These are phyloP conservation scores for Amoebophrya sp. DNA, from an alignment of 169 alveolate genomes.

Conservation along the genomic window DNA sequence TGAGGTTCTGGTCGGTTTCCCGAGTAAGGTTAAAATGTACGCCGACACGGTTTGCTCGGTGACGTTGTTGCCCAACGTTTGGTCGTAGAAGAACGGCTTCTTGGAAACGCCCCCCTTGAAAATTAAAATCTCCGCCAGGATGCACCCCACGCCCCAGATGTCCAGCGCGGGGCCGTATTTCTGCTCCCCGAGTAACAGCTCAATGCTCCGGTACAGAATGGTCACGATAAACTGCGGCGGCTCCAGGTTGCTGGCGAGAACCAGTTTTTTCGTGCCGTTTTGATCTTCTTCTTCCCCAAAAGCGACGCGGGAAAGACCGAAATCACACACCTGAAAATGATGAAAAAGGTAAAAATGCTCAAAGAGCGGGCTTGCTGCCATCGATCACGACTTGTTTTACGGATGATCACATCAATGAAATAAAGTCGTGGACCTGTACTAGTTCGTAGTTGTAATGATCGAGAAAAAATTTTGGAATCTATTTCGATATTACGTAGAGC, in stretches of 20 bases:
- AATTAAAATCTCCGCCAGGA: background rate
- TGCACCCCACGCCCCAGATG: conserved; percentile 1
- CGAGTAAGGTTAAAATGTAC: background rate
- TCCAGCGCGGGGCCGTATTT: background rate
- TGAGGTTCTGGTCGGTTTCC: background rate
- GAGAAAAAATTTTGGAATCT: too few species aligned
- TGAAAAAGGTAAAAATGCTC: background rate
- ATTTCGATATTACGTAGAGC: too few species aligned
- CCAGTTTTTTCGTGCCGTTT: background rate
- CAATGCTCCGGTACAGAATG: background rate
- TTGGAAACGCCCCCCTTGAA: background rate
- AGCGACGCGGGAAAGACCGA: background rate
- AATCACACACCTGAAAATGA: conserved; percentile 7
- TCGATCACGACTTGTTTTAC: too few species aligned
- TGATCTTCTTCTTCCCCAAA: background rate
- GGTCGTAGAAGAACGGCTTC: conserved; percentile 9
- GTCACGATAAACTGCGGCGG: background rate
- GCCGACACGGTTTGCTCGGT: background rate
- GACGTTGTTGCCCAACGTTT: background rate
- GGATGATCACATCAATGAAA: too few species aligned
- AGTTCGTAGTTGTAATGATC: too few species aligned
- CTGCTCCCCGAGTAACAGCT: background rate
- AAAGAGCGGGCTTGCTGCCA: background rate
- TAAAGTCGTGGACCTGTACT: too few species aligned
- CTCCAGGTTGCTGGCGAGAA: background rate